Evolutionary conservation across 2,329 filamentous ascomycete genomes (phyloP), one percentile per base, ranked within the genome.

Genomic region (Fusarium guadeloupense): DNA sequence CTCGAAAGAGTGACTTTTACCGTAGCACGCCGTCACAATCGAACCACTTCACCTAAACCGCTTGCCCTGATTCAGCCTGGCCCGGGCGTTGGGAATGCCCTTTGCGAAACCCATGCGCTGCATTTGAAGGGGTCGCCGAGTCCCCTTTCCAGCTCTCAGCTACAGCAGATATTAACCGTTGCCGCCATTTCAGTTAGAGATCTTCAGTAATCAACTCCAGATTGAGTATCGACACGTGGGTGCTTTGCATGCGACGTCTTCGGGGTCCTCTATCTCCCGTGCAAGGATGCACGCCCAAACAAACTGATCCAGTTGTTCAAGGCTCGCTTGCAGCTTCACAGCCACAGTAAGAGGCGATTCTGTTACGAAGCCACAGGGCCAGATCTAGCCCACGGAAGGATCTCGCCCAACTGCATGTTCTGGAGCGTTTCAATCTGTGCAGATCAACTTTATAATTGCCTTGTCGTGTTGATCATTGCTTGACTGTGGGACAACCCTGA

Each of bases 41-140:
- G 62, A 61, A 66, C 67, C 67, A 69, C 69, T 56, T n/a, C 44
- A 16, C 45, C 43, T 31, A 14, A 41, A 46, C 59, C 48, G 47
- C 65, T 64, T 69, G 45, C 13, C 67, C 60, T 50, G 42, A 59
- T 69, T 39, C 35, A 69, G 65, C 30, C 37, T 68, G 62, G 63
- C 33, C 21, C 37, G 23, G 38, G 57, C 50, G 49, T 57, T 64
- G 44, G 60, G 55, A 64, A 64, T 64, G 60, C 45, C 55, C 50
- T 61, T 64, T 39, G 26, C 30, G 60, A 64, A 54, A 52, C 35
- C 60, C 52, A 60, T 64, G 54, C 13, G 28, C 46, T 66, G 53
- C 53, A 62, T 56, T 55, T 30, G 52, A 63, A 53, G 44, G 57
- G 44, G 53, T 51, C 61, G 63, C 66, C 66, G 56, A 68, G 59